Evolutionary conservation across 2,329 filamentous ascomycete genomes (phyloP).

Genomic region (Venturiaceae sp.): DNA sequence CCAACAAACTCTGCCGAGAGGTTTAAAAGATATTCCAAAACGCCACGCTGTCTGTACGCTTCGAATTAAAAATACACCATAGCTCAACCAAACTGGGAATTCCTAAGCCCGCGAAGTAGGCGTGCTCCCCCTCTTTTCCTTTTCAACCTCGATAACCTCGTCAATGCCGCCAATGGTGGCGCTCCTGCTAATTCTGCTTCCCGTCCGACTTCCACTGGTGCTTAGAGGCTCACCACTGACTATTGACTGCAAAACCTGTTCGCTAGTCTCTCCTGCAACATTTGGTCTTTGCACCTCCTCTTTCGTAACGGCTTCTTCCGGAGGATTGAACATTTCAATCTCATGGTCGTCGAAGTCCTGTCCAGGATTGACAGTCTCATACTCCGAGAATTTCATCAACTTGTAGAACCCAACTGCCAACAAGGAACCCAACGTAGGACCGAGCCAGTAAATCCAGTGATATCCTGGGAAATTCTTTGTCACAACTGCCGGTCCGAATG

Average conservation of each 20-base stretch:
- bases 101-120: neutral
- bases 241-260: neutral
- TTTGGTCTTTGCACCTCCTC: conserved; percentile 7
- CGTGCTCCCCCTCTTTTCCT: neutral
- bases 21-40: neutral
- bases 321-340: conserved; percentile 4
- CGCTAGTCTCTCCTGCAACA: conserved; percentile 3
- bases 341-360: conserved; percentile 10
- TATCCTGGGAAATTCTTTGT: conserved; percentile 5
- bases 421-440: conserved; percentile 4
- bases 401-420: conserved; percentile 8
- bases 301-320: neutral
- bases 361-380: conserved; percentile 8
- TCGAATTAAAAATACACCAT: no score
- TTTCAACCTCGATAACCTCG: neutral
- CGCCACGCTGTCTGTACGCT: neutral
- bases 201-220: conserved; percentile 14
- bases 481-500: conserved; percentile 8
- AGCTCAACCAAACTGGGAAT: neutral
- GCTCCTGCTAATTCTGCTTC: neutral
- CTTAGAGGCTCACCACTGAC: neutral
- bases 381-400: conserved; percentile 9
- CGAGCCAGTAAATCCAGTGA: conserved; percentile 11
- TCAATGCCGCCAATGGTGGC: neutral
- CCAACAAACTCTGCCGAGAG: neutral